Base-by-base conservation (phyloP, 2,329 filamentous ascomycete species). In the Aspergillus calidoustus region DNA sequence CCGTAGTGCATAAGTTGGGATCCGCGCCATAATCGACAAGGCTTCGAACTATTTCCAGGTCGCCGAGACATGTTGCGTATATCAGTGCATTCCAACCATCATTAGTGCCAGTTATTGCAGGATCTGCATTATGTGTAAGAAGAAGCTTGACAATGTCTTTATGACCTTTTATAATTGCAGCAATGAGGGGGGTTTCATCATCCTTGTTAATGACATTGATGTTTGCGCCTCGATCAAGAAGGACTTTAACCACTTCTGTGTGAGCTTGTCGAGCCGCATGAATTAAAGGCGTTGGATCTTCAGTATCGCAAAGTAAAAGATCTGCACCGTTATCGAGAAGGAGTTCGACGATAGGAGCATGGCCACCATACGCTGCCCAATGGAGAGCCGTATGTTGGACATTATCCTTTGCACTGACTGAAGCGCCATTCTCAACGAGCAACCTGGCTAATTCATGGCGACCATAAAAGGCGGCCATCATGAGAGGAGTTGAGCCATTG, bases 221-320 rank as follows among this genome's bases (percentile, higher is more conserved):
- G n/a, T 54, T 34, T 19, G 52, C 51, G 15, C 38, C 51, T 41
- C 15, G 28, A 19, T 54, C 51, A 43, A 54, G n/a, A 7, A 54
- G 34, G 7, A 44, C 9, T 11, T 44, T 43, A 5, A 44, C 38
- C 5, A 54, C 23, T 30, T 22, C 30, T 1, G 30, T 31, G n/a
- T 19, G 28, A 15, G 25, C 30, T 1, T 38, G 34, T 15, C 9
- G 7, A 11, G 34, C 6, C 34, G 34, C 34, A 1, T 4, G 7
- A 38, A 38, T 38, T 38, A 38, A 13, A 15, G 34, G 8, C 9
- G 9, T 38, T 11, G 34, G 11, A 11, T 11, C 13, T 15, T 38
- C 9, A 15, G 4, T 3, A 38, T 9, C 13, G 4, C 9, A 8
- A 38, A 7, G 17, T 6, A 25, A 17, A 34, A 51, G 5, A 31